These are phyloP conservation scores for Suhomyces sp. DNA, from an alignment of 805 yeast species.

Conservation along the genomic window DNA sequence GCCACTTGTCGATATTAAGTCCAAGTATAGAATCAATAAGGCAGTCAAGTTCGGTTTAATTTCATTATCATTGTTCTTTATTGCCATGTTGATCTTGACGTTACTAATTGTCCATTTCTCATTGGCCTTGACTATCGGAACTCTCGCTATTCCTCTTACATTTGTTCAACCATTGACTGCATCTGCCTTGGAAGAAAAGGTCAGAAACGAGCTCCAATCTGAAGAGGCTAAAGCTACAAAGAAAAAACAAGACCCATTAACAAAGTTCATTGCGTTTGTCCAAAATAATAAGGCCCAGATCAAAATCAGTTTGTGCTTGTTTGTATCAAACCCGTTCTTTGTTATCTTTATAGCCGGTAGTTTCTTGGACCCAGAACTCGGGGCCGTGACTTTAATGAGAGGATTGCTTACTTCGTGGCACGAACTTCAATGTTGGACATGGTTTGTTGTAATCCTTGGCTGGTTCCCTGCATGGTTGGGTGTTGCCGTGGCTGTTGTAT, in stretches of 20 bases:
- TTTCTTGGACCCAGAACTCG: slow-evolving; percentile 27
- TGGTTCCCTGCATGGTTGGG: slow-evolving; percentile 83
- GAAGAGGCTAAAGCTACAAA: background rate
- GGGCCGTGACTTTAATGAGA: slow-evolving; percentile 41
- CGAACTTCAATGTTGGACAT: slow-evolving; percentile 78
- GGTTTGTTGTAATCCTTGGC: slow-evolving; percentile 67
- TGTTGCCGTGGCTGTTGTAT: slow-evolving; percentile 24
- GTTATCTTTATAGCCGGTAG: slow-evolving; percentile 24
- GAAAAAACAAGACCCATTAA: slow-evolving; percentile 6
- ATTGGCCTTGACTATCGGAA: slow-evolving; percentile 67
- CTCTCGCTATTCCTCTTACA: slow-evolving; percentile 73
- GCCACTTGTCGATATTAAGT: slow-evolving; percentile 8
- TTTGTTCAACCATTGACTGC: slow-evolving; percentile 45
- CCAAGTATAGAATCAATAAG: slow-evolving; percentile 14
- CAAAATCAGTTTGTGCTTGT: slow-evolving; percentile 29
- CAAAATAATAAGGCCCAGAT: slow-evolving; percentile 11
- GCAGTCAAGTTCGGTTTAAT: slow-evolving; percentile 24
- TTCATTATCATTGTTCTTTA: slow-evolving; percentile 51
- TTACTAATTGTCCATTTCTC: slow-evolving; percentile 82
- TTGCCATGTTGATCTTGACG: slow-evolving; percentile 69
- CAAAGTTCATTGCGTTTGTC: slow-evolving; percentile 1
- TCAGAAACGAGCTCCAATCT: background rate
- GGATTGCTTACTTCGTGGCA: slow-evolving; percentile 63
- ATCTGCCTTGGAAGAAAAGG: slow-evolving; percentile 6
- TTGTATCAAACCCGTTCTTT: slow-evolving; percentile 52